phyloP scores from a whole-genome alignment of 805 yeast species.

The Candida adriatica region DNA sequence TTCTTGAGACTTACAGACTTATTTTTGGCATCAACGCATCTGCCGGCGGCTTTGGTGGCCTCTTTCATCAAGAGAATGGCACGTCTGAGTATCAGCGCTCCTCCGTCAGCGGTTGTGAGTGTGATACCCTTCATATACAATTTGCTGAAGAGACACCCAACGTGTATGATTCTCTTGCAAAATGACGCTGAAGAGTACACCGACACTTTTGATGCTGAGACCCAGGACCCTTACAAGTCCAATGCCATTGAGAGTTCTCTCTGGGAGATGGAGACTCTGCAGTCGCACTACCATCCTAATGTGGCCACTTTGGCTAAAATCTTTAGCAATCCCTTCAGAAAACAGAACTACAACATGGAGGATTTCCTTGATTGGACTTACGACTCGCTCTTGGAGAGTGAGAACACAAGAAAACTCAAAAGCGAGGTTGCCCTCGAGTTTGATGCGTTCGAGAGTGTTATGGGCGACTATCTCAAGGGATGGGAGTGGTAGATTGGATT shows the following conservation, averaged over 20 bases:
- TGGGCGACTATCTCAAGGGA: slow-evolving; percentile 21
- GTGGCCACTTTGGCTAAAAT: slow-evolving; percentile 88
- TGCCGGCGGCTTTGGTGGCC: slow-evolving; percentile 77
- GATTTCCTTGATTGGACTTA: slow-evolving; percentile 94
- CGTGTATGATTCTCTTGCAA: slow-evolving; percentile 87
- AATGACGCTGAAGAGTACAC: slow-evolving; percentile 26
- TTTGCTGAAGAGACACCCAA: slow-evolving; percentile 83
- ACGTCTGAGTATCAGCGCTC: slow-evolving; percentile 64
- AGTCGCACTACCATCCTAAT: slow-evolving; percentile 90
- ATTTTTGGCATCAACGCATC: slow-evolving; percentile 80
- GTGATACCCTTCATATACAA: slow-evolving; percentile 90
- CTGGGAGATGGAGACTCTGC: slow-evolving; percentile 84
- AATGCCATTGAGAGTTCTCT: slow-evolving; percentile 78
- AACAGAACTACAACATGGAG: slow-evolving; percentile 81
- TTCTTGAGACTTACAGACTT: slow-evolving; percentile 82
- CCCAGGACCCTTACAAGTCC: slow-evolving; percentile 70
- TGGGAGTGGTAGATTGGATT: slow-evolving; percentile 23
- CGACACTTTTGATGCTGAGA: slow-evolving; percentile 65
- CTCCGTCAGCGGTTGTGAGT: slow-evolving; percentile 85
- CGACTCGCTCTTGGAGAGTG: slow-evolving; percentile 54
- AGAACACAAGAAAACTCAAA: slow-evolving; percentile 55
- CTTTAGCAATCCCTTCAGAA: slow-evolving; percentile 83
- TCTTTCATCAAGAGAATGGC: slow-evolving; percentile 83
- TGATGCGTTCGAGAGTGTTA: slow-evolving; percentile 32
- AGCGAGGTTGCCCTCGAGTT: slow-evolving; percentile 75